phyloP scores from a whole-genome alignment of 192 early-diverging fungal genomes.

The Borealophlyctis nickersoniae region DNA sequence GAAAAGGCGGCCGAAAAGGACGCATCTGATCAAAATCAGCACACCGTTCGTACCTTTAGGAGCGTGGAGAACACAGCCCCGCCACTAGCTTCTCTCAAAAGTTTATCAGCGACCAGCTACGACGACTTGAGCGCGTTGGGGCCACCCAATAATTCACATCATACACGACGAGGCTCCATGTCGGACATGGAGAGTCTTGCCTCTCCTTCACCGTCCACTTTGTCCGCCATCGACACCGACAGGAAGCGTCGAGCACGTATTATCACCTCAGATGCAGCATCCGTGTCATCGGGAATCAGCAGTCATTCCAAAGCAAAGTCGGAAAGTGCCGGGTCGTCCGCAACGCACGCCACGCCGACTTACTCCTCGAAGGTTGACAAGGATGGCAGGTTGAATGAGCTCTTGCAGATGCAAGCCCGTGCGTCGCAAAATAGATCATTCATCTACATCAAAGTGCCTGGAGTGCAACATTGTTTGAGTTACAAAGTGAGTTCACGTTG shows the following conservation, averaged over 20 bases:
- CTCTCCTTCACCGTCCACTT: background rate
- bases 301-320: no score
- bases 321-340: background rate
- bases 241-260: background rate
- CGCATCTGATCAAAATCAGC: background rate
- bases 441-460: slow-evolving; percentile 86
- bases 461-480: slow-evolving; percentile 73
- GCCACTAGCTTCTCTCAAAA: background rate
- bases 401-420: slow-evolving; percentile 81
- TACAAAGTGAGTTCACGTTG: slow-evolving; percentile 64
- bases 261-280: background rate
- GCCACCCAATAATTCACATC: no score
- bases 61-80: background rate
- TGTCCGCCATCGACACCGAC: background rate
- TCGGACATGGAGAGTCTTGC: no score
- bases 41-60: background rate
- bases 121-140: background rate
- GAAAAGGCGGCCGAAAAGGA: background rate
- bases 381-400: slow-evolving; percentile 38
- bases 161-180: background rate
- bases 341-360: background rate
- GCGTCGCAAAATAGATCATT: slow-evolving; percentile 85
- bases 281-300: background rate
- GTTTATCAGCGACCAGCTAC: background rate
- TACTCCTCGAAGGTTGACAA: slow-evolving; percentile 5